phyloP scores from a whole-genome alignment of 495 filamentous ascomycete genomes.

The Bryoglossum gracile region DNA sequence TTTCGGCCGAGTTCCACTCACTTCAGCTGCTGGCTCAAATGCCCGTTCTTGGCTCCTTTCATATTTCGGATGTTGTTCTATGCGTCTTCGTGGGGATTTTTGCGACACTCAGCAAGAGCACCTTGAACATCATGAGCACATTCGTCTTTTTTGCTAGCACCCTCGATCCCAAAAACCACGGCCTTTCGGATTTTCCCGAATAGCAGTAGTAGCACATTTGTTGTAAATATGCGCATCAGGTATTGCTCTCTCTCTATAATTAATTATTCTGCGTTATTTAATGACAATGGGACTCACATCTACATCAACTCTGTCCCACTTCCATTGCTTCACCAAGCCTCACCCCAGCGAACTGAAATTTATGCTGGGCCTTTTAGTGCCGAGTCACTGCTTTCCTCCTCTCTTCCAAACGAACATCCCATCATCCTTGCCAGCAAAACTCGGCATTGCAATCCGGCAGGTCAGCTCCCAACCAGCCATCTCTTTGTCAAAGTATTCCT shows the following conservation, averaged over 20 bases:
- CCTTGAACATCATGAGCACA: not conserved
- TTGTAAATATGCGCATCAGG: too few species aligned
- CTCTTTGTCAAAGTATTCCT: slow-evolving; percentile 47
- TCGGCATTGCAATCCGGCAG: slow-evolving; percentile 42
- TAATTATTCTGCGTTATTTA: too few species aligned
- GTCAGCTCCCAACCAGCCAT: slow-evolving; percentile 34
- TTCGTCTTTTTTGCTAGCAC: not conserved
- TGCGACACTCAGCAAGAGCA: not conserved
- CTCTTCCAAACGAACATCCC: slow-evolving; percentile 40
- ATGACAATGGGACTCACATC: too few species aligned
- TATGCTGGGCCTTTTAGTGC: too few species aligned
- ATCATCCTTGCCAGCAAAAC: slow-evolving; percentile 50
- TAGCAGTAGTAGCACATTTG: not conserved
- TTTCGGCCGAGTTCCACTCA: not conserved
- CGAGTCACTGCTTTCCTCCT: too few species aligned
- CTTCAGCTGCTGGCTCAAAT: not conserved
- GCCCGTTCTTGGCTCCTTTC: not conserved
- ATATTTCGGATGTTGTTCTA: not conserved
- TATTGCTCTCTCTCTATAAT: too few species aligned
- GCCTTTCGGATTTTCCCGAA: not conserved
- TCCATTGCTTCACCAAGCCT: too few species aligned
- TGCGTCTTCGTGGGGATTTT: not conserved
- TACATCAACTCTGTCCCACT: too few species aligned
- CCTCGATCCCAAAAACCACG: not conserved
- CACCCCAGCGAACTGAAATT: too few species aligned